Conservation (phyloP, 2,329 filamentous ascomycete species). For the Hypoxylon rubiginosum region DNA sequence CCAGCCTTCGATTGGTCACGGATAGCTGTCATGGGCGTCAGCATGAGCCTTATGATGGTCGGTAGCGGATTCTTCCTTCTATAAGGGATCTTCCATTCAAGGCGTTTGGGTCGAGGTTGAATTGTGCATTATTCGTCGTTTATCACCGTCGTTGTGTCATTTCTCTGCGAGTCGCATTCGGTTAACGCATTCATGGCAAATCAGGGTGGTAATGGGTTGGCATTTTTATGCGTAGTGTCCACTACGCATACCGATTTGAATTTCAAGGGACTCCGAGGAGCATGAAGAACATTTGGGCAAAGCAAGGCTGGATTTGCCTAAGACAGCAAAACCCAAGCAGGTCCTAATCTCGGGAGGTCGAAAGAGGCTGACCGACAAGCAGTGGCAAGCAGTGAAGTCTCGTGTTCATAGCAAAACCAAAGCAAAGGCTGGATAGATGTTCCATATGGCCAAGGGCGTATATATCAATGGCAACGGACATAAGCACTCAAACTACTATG, state of each 20-base stretch:
- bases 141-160: constrained; percentile 9
- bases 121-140: constrained; percentile 26
- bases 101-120: constrained; percentile 23
- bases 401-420: constrained; percentile 7
- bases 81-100: constrained; percentile 17
- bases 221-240: too few relatives aligned
- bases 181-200: constrained; percentile 11
- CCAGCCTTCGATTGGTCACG: constrained; percentile 44
- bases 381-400: neutral
- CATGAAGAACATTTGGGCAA: neutral
- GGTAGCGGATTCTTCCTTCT: constrained; percentile 53
- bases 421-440: constrained; percentile 1
- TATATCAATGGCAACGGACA: constrained; percentile 12
- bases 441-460: constrained; percentile 8
- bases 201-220: constrained; percentile 6
- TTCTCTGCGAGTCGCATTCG: constrained; percentile 3
- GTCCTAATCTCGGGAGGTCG: neutral
- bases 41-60: constrained; percentile 51
- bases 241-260: constrained; percentile 22
- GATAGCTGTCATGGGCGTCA: constrained; percentile 48
- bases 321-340: neutral
- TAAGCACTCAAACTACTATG: neutral
- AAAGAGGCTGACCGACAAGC: neutral
- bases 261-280: constrained; percentile 7
- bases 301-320: neutral